These are phyloP conservation scores for Saccharomyces eubayanus DNA, from an alignment of 805 yeast species.

Conservation along the genomic window DNA sequence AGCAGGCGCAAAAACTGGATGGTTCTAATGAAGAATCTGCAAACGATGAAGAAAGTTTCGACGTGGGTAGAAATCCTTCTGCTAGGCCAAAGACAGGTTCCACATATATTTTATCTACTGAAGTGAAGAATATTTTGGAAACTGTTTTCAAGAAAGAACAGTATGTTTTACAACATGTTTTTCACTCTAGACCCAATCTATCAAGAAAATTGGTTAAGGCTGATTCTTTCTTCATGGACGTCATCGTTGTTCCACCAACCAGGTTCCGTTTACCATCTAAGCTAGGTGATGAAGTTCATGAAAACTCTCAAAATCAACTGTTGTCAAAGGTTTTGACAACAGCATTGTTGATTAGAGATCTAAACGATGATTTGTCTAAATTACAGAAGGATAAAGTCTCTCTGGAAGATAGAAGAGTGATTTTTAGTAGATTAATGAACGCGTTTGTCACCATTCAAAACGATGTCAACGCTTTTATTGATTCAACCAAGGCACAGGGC, in stretches of 20 bases:
- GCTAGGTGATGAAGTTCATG: conserved; percentile 93
- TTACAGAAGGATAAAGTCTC: conserved; percentile 51
- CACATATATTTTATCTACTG: conserved; percentile 80
- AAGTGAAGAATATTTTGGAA: conserved; percentile 70
- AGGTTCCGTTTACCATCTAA: conserved; percentile 95
- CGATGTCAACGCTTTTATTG: conserved; percentile 90
- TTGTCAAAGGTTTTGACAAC: conserved; percentile 74
- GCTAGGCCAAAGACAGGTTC: conserved; percentile 62
- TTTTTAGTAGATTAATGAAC: conserved; percentile 88
- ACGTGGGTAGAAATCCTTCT: conserved; percentile 37
- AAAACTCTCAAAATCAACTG: conserved; percentile 85
- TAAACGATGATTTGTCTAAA: conserved; percentile 71
- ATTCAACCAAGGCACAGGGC: conserved; percentile 80
- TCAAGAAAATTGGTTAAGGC: conserved; percentile 43
- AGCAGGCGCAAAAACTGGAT: conserved; percentile 25
- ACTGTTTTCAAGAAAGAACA: conserved; percentile 71
- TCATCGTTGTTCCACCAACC: conserved; percentile 90
- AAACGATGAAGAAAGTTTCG: conserved; percentile 28
- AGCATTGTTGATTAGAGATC: conserved; percentile 72
- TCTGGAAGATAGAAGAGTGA: conserved; percentile 62
- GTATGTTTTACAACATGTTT: conserved; percentile 56
- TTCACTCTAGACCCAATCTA: conserved; percentile 68
- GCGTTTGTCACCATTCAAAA: conserved; percentile 91
- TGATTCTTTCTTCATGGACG: conserved; percentile 84
- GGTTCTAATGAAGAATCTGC: conserved; percentile 20